A percentile compares a stretch with the other conserved stretches of the same genome.
Evolutionary conservation across 2,329 filamentous ascomycete species (phyloP).

Genomic region (Claviceps sp.): DNA sequence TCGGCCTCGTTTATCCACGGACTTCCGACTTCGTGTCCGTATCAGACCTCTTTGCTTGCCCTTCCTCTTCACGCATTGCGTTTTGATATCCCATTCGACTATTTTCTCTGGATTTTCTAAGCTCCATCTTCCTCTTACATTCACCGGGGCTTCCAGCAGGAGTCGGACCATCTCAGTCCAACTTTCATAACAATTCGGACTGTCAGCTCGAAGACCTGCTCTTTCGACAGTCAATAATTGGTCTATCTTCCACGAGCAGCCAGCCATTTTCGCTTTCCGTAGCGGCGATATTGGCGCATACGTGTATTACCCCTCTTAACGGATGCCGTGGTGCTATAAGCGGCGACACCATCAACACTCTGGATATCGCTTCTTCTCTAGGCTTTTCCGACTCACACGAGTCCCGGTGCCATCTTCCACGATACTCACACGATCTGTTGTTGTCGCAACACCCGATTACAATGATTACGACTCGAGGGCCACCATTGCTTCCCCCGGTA

Average conservation of each 20-base stretch:
- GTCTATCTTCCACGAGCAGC: conserved; percentile 29
- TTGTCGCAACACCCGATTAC: conserved; percentile 11
- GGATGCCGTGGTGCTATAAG: conserved; percentile 14
- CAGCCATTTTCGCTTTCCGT: conserved; percentile 17
- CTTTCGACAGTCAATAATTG: conserved; percentile 27
- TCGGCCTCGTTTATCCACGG: too few species aligned
- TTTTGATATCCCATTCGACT: too few species aligned
- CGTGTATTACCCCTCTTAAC: conserved; percentile 17
- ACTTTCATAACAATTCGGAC: conserved; percentile 7
- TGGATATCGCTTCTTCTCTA: conserved; percentile 91
- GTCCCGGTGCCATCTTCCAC: conserved; percentile 38
- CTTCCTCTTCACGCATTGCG: not conserved
- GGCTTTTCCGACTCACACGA: conserved; percentile 64
- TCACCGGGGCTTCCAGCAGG: not conserved
- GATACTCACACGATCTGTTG: conserved; percentile 12
- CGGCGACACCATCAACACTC: conserved; percentile 43
- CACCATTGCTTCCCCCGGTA: conserved; percentile 8
- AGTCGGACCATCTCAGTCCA: conserved; percentile 1
- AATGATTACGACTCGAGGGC: conserved; percentile 10
- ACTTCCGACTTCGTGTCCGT: too few species aligned
- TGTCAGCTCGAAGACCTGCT: conserved; percentile 23
- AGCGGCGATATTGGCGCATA: conserved; percentile 16
- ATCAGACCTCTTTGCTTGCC: not conserved
- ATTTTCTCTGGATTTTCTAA: too few species aligned
- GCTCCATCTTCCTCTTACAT: not conserved